Base-by-base conservation (phyloP, 2,329 filamentous ascomycete genomes). In the Blastomyces parvus region DNA sequence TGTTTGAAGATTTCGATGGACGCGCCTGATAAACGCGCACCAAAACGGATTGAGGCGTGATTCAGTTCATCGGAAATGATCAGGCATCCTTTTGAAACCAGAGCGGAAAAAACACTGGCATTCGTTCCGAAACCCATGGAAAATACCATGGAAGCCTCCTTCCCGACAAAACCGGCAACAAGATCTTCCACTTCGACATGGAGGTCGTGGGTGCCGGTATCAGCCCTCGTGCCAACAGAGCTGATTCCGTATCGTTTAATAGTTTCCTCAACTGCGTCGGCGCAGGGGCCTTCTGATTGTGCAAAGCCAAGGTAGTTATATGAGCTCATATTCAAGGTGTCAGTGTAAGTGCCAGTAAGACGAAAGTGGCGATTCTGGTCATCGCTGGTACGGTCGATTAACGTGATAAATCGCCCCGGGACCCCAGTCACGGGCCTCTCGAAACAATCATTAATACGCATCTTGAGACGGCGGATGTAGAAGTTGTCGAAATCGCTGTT, bases 401-500 rank as follows among this genome's bases (percentile, higher is more conserved):
- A 82, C 30, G 90, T 97, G 71, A 99, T 95, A 80, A 86, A 97
- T 66, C 94, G 87, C 63, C 94, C 94, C 9, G 94, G 94, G 33
- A 99, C 94, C 61, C 94, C 94, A 3, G 91, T 95, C 36, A 89
- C 91, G 14, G 93, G 91, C 59, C 94, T 86, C 69, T 93, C 89
- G 75, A 99, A 99, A 80, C 91, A 96, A 77, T 99, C 94, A 70
- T 97, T 95, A 73, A 99, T 91, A 67, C 94, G 87, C 80, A 91
- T 84, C 82, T 99, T 97, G 73, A 99, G 78, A 65, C 94, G 84
- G 63, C 94, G 86, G 63, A 93, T 90, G 78, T 99, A 99, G 77
- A 99, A 99, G 77, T 93, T 97, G 81, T 99, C 94, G 73, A 99
- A 99, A 77, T 99, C 94, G 71, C 91, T 95, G 77, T 97, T 97